Evolutionary conservation across 306 rosid species (phyloP).

Genomic region (Myrica gale): DNA sequence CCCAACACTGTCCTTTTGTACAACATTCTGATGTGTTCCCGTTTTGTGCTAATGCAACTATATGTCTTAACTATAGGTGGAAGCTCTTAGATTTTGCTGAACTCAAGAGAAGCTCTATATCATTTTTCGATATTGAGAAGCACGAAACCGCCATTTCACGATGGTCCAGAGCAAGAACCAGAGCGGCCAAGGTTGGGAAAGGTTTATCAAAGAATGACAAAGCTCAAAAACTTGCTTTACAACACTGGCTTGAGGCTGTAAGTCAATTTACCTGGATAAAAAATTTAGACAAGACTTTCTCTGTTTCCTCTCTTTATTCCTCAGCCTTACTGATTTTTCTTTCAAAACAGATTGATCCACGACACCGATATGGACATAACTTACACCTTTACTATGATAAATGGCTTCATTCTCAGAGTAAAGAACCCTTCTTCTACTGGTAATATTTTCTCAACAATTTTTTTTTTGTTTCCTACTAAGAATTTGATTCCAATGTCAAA

Average conservation of each 20-base stretch:
- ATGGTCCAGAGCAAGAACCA: constrained; percentile 98
- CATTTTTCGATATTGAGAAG: constrained; percentile 91
- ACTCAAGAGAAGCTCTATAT: constrained; percentile 89
- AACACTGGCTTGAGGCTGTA: constrained; percentile 99
- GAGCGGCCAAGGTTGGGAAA: constrained; percentile 99
- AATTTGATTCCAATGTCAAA: constrained; percentile 8
- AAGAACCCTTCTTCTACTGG: constrained; percentile 99
- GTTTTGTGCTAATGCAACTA: constrained; percentile 27
- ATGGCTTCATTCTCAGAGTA: constrained; percentile 88
- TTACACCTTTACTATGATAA: constrained; percentile 77
- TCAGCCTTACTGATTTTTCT: constrained; percentile 28
- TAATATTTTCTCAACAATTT: constrained; percentile 32
- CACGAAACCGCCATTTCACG: constrained; percentile 95
- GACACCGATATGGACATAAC: constrained; percentile 98
- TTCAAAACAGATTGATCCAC: constrained; percentile 79
- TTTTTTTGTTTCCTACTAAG: constrained; percentile 5
- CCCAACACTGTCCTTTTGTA: constrained; percentile 3
- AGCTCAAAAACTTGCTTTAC: constrained; percentile 94
- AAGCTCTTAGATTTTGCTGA: constrained; percentile 94
- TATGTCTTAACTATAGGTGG: constrained; percentile 63
- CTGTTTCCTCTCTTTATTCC: constrained; percentile 6
- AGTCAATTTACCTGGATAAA: constrained; percentile 32
- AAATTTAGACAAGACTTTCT: not conserved
- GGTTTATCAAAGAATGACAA: constrained; percentile 85
- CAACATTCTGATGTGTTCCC: constrained; percentile 6